phyloP scores from a whole-genome alignment of 2,329 filamentous ascomycete genomes.

The Hirsutella thompsonii region DNA sequence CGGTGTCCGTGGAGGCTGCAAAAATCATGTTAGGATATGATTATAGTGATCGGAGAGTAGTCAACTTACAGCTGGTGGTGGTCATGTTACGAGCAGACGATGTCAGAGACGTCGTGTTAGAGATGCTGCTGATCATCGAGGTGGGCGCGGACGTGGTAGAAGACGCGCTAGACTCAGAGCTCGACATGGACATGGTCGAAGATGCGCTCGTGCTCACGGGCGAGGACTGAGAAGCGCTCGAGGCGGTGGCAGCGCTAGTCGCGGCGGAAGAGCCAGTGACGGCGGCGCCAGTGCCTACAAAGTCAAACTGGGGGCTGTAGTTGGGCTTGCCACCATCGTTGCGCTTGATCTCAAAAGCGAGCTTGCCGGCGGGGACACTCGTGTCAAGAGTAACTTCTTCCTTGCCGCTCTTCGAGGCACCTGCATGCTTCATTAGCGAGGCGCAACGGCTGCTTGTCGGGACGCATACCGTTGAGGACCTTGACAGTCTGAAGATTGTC shows the following conservation, averaged over 20 bases:
- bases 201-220: no score
- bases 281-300: background rate
- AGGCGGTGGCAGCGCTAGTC: background rate
- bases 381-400: no score
- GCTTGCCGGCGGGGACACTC: background rate
- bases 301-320: background rate
- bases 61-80: slow-evolving; percentile 1
- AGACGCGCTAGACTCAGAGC: background rate
- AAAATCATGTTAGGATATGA: no score
- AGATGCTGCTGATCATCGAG: background rate
- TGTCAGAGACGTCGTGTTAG: background rate
- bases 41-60: background rate
- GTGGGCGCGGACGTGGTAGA: background rate
- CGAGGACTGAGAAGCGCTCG: background rate
- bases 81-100: background rate
- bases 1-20: background rate
- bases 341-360: background rate
- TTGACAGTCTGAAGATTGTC: slow-evolving; percentile 16
- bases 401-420: background rate
- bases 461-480: slow-evolving; percentile 17
- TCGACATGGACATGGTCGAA: no score
- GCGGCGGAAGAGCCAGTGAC: background rate
- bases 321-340: background rate
- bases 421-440: no score
- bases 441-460: no score